These are phyloP conservation scores for Puccinia polysora DNA, from an alignment of 1,284 basidiomycete genomes.

Conservation along the genomic window DNA sequence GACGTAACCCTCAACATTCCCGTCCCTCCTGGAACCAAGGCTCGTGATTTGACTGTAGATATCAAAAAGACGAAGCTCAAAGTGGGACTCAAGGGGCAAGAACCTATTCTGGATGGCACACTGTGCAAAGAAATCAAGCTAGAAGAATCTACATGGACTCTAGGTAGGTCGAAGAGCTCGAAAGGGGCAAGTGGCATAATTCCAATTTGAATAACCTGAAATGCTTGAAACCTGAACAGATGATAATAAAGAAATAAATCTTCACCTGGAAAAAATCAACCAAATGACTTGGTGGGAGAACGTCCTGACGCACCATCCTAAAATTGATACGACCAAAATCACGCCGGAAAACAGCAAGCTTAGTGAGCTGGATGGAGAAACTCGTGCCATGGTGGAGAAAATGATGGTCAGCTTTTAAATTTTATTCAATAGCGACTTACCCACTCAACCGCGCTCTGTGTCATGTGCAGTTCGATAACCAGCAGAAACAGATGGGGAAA, in stretches of 20 bases:
- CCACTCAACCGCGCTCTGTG: constrained; percentile 1
- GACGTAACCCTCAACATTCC: constrained; percentile 79
- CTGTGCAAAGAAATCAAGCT: constrained; percentile 88
- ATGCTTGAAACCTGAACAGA: constrained; percentile 57
- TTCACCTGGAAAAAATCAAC: constrained; percentile 84
- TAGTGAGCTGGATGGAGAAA: constrained; percentile 89
- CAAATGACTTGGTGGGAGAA: constrained; percentile 95
- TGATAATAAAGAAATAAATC: constrained; percentile 67
- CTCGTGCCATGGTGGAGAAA: constrained; percentile 96
- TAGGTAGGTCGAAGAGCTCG: constrained; percentile 62
- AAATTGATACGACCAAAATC: constrained; percentile 95
- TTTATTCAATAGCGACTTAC: neutral
- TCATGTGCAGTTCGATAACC: constrained; percentile 77
- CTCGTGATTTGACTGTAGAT: constrained; percentile 67
- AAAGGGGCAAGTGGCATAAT: neutral
- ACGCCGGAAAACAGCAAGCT: constrained; percentile 91
- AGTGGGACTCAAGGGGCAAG: constrained; percentile 77
- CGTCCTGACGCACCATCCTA: constrained; percentile 87
- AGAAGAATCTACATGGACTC: constrained; percentile 95
- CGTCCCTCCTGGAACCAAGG: constrained; percentile 79
- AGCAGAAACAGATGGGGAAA: constrained; percentile 96
- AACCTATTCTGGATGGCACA: constrained; percentile 80
- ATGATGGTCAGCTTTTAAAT: constrained; percentile 81
- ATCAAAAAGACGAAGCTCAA: constrained; percentile 77
- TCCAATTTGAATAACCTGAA: neutral